Percentiles rank a stretch among this genome's conserved stretches.
phyloP scores from a whole-genome alignment of 805 yeast species.

The Tetrapisispora pingtungensis region DNA sequence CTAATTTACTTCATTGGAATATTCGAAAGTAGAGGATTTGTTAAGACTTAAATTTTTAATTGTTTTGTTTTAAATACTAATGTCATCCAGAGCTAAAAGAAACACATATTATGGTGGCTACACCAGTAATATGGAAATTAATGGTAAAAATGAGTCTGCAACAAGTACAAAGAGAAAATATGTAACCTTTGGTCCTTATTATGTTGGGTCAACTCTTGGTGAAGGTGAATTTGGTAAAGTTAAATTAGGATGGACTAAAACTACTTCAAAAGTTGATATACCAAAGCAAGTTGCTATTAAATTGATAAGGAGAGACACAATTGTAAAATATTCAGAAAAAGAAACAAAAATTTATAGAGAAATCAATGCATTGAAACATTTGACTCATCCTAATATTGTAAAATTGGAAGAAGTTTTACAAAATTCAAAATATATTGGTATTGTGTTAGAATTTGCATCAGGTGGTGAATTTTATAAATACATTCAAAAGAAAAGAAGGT shows the following conservation, averaged over 20 bases:
- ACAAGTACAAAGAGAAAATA: slow-evolving; percentile 37
- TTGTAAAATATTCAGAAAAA: slow-evolving; percentile 76
- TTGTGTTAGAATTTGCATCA: slow-evolving; percentile 90
- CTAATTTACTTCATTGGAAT: no score
- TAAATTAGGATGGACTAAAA: slow-evolving; percentile 86
- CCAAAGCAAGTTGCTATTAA: slow-evolving; percentile 89
- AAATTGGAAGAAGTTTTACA: slow-evolving; percentile 85
- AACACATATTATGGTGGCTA: slow-evolving; percentile 20
- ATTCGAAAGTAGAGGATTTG: no score
- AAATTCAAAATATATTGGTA: slow-evolving; percentile 90
- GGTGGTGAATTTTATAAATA: slow-evolving; percentile 96
- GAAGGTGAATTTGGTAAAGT: slow-evolving; percentile 99
- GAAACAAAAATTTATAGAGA: slow-evolving; percentile 88
- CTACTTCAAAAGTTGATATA: slow-evolving; percentile 12
- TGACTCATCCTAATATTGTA: slow-evolving; percentile 91
- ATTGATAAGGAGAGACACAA: slow-evolving; percentile 76
- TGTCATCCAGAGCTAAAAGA: slow-evolving; percentile 20
- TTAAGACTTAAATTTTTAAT: no score
- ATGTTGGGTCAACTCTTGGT: slow-evolving; percentile 87
- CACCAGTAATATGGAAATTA: background rate
- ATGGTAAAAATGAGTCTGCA: no score
- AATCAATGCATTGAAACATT: slow-evolving; percentile 75
- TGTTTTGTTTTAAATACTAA: background rate
- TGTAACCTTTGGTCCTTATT: slow-evolving; percentile 80
- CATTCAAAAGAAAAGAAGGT: slow-evolving; percentile 72